Evolutionary conservation across 306 rosid species (phyloP).

Genomic region (Heteromeles arbutifolia): DNA sequence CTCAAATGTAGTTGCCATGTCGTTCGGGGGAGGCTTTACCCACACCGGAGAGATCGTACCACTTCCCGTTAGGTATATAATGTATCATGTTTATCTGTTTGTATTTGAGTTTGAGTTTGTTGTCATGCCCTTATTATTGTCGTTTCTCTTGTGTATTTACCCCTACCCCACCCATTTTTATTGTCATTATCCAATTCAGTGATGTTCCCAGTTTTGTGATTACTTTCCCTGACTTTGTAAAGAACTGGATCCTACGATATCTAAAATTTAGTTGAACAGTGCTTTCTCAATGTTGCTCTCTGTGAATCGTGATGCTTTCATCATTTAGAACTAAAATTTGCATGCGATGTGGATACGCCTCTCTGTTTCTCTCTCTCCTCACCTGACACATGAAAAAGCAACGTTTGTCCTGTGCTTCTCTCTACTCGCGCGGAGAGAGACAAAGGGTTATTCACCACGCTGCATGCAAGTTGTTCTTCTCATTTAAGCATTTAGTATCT

Average conservation of each 20-base stretch:
- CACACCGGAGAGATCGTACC: background rate
- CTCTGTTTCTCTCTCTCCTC: background rate
- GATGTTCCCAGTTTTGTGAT: conserved; percentile 16
- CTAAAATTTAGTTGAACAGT: background rate
- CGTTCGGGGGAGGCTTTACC: background rate
- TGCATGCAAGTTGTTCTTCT: background rate
- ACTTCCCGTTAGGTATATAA: background rate
- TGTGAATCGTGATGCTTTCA: background rate
- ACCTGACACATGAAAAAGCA: background rate
- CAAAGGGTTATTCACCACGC: background rate
- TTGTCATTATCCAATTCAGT: background rate
- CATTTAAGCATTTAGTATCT: background rate
- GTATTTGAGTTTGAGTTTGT: conserved; percentile 8
- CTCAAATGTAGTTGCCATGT: background rate
- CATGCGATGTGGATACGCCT: background rate
- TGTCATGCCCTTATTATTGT: background rate
- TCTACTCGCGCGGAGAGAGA: background rate
- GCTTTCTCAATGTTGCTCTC: background rate
- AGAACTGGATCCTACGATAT: background rate
- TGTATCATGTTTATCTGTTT: conserved; percentile 3
- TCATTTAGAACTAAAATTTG: background rate
- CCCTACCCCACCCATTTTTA: background rate
- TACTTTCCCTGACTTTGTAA: background rate
- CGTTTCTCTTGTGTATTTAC: background rate
- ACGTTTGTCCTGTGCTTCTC: background rate